phyloP scores from a whole-genome alignment of 176 grass and related monocot species.

The Oryza nivara region DNA sequence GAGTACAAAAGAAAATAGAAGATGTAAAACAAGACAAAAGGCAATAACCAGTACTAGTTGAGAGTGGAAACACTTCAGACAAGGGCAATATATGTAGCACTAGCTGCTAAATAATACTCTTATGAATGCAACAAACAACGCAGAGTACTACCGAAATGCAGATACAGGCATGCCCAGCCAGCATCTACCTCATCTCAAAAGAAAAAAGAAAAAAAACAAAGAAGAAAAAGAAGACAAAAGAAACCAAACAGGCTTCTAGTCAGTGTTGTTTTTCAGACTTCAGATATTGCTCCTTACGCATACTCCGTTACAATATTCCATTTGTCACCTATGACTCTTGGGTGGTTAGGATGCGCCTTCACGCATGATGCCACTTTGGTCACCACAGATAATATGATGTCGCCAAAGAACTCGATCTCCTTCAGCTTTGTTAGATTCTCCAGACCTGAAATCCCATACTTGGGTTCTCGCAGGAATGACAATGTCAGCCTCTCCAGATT shows the following conservation, averaged over 20 bases:
- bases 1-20: too few species aligned
- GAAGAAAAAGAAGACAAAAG: neutral
- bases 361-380: neutral
- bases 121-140: neutral
- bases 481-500: neutral
- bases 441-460: neutral
- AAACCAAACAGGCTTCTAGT: neutral
- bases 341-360: conserved; percentile 30
- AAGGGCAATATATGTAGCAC: neutral
- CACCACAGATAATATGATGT: neutral
- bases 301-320: conserved; percentile 35
- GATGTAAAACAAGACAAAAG: too few species aligned
- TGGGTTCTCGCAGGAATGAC: neutral
- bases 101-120: neutral
- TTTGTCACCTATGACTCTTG: conserved; percentile 30
- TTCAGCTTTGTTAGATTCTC: neutral
- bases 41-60: too few species aligned
- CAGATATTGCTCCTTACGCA: neutral
- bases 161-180: neutral
- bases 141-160: neutral
- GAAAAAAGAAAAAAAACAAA: neutral
- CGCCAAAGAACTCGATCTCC: neutral
- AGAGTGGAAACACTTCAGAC: neutral
- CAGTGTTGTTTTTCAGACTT: neutral
- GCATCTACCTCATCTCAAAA: neutral